A percentile compares a stretch with the other conserved stretches of the same genome.
Conservation (phyloP, 2,329 filamentous ascomycete genomes). For the Salinomyces thailandicus region DNA sequence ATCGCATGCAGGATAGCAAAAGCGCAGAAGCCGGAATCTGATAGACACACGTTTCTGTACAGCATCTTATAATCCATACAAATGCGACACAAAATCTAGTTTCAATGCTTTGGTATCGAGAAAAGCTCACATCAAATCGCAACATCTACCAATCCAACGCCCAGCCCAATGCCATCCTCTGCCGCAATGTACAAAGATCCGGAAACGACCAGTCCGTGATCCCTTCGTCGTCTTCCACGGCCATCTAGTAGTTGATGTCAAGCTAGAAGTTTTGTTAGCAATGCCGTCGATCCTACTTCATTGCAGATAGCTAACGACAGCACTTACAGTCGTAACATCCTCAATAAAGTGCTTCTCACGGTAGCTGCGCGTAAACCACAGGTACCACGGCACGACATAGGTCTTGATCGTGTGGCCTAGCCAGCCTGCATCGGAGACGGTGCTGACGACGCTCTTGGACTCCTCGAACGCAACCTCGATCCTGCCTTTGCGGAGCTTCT, state of each 20-base stretch:
- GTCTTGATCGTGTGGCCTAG: slow-evolving; percentile 36
- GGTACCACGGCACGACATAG: slow-evolving; percentile 36
- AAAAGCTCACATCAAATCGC: no score
- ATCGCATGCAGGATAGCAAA: no score
- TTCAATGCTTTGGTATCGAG: no score
- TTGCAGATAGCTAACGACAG: background rate
- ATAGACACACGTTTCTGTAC: no score
- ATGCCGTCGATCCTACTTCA: background rate
- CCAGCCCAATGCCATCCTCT: background rate
- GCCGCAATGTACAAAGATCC: background rate
- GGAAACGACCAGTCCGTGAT: background rate
- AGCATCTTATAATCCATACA: no score
- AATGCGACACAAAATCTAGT: no score
- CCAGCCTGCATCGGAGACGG: slow-evolving; percentile 36
- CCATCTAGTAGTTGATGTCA: slow-evolving; percentile 1
- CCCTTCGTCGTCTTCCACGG: background rate
- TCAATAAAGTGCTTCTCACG: slow-evolving; percentile 37
- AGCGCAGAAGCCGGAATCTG: no score
- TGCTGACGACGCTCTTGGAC: slow-evolving; percentile 36
- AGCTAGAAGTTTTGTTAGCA: background rate
- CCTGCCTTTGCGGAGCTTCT: slow-evolving; percentile 33
- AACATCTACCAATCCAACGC: background rate
- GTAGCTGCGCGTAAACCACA: slow-evolving; percentile 34
- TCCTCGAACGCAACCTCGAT: slow-evolving; percentile 39
- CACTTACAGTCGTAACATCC: slow-evolving; percentile 33